Evolutionary conservation across 768 basidiomycete genomes (phyloP), one percentile per base, ranked within the genome.

Genomic region (Suillus decipiens): DNA sequence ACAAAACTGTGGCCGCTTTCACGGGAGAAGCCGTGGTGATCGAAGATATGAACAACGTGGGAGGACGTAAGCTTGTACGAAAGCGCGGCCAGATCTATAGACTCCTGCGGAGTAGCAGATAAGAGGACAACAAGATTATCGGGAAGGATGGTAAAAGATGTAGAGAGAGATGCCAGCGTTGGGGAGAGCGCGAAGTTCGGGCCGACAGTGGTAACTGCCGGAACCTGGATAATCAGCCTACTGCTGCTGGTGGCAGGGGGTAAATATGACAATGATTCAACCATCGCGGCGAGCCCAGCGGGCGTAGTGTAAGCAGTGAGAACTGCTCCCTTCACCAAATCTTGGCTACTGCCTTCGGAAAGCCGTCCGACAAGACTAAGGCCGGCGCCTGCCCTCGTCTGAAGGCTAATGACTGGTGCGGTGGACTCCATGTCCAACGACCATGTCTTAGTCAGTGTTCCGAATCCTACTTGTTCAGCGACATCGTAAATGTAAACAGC

Each of bases 1-100:
- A 75, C 68, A 42, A 86, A 75, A 39, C 80, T 70, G 60, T 87
- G 83, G 2, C 90, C 86, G 39, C 85, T 78, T 76, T 99, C 95
- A 31, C 96, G 88, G 39, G 88, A 81, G 37, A 87, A 82, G 64
- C 86, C 86, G 71, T 92, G 83, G 68, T 96, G 92, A 75, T 99
- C 95, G 71, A 99, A 95, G 47, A 98, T 78, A 74, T 98, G 95
- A 61, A 95, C 82, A 62, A 92, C 87, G 75, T 96, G 93, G 47
- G 78, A 83, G 22, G 78, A 73, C 17, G 82, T 81, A 57, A 91
- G 75, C 63, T 80, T 82, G 79, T 95, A 95, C n/a, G 93, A 81
- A 55, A 93, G 81, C 33, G 84, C 70, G 3, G 95, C 85, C 61
- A 94, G 84, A 69, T 93, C 90, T 54, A 89, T 83, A 17, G 91